These are phyloP conservation scores for Cercospora beticola DNA, from an alignment of 2,329 filamentous ascomycete species.

Conservation along the genomic window DNA sequence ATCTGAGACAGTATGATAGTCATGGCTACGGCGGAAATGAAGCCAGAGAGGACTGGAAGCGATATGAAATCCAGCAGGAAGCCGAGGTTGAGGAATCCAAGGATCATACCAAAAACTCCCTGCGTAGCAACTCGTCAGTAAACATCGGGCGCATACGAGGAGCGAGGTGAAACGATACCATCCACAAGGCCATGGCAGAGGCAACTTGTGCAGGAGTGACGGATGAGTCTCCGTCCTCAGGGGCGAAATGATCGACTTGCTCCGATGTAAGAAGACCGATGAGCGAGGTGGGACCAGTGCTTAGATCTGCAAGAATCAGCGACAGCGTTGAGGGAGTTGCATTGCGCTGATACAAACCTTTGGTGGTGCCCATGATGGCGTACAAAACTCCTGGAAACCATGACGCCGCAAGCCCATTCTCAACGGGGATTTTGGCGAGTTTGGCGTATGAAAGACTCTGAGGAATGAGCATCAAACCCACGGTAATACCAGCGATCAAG, in stretches of 20 bases:
- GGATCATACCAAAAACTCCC: constrained; percentile 58
- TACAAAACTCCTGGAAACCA: constrained; percentile 60
- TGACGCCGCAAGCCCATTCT: constrained; percentile 60
- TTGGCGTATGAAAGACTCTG: constrained; percentile 63
- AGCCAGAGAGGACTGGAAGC: constrained; percentile 62
- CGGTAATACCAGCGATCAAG: constrained; percentile 60
- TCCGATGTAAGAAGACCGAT: constrained; percentile 64
- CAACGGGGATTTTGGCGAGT: constrained; percentile 61
- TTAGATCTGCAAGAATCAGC: constrained; percentile 50
- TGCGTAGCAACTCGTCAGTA: not conserved
- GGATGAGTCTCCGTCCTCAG: constrained; percentile 47
- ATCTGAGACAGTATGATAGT: constrained; percentile 67
- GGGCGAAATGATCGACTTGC: constrained; percentile 50
- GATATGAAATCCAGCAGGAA: constrained; percentile 61
- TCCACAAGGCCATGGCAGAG: constrained; percentile 62
- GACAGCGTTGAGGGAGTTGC: not conserved
- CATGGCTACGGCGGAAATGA: constrained; percentile 65
- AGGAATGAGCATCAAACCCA: constrained; percentile 55
- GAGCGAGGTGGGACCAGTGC: constrained; percentile 63
- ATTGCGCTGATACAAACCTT: constrained; percentile 45
- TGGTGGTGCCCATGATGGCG: constrained; percentile 62
- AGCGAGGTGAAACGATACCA: constrained; percentile 33
- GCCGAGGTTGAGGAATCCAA: constrained; percentile 57
- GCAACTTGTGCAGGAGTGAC: constrained; percentile 58
- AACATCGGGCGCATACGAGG: not conserved